Evolutionary conservation across 768 basidiomycete genomes (phyloP).

Genomic region (Psilocybe tampanensis): DNA sequence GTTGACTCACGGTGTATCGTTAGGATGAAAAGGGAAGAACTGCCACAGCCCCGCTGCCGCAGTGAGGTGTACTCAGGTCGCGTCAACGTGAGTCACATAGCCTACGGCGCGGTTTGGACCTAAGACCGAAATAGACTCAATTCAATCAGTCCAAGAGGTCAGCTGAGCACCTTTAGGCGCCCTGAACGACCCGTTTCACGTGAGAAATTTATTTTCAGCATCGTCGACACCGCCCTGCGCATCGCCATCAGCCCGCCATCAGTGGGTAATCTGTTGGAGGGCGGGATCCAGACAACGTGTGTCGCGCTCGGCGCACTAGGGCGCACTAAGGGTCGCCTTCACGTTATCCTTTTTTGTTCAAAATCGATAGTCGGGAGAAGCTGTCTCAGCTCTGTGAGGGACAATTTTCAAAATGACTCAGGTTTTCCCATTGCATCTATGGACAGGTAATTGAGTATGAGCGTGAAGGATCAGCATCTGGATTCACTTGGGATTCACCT

Average conservation of each 20-base stretch:
- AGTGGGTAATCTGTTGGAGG: neutral
- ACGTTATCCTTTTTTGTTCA: too few relatives aligned
- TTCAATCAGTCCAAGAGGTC: too few relatives aligned
- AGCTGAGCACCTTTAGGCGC: slow-evolving; percentile 12
- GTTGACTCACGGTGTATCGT: slow-evolving; percentile 4
- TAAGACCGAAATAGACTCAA: neutral
- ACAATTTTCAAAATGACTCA: neutral
- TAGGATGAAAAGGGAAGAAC: neutral
- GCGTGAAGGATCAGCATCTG: too few relatives aligned
- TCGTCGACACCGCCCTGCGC: neutral
- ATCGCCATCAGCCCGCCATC: neutral
- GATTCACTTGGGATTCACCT: too few relatives aligned
- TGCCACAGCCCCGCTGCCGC: slow-evolving; percentile 16
- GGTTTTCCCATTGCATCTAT: too few relatives aligned
- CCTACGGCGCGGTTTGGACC: slow-evolving; percentile 1
- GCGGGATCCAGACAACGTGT: neutral
- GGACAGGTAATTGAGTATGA: too few relatives aligned
- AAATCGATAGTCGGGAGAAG: too few relatives aligned
- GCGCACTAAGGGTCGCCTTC: too few relatives aligned
- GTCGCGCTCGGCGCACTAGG: too few relatives aligned
- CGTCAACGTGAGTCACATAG: slow-evolving; percentile 12
- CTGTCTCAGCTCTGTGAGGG: neutral
- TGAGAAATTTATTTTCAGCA: neutral
- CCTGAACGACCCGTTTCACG: slow-evolving; percentile 8
- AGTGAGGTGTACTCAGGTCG: neutral